Conservation (phyloP, 2,329 filamentous ascomycete genomes). For the Diaporthe nobilis region DNA sequence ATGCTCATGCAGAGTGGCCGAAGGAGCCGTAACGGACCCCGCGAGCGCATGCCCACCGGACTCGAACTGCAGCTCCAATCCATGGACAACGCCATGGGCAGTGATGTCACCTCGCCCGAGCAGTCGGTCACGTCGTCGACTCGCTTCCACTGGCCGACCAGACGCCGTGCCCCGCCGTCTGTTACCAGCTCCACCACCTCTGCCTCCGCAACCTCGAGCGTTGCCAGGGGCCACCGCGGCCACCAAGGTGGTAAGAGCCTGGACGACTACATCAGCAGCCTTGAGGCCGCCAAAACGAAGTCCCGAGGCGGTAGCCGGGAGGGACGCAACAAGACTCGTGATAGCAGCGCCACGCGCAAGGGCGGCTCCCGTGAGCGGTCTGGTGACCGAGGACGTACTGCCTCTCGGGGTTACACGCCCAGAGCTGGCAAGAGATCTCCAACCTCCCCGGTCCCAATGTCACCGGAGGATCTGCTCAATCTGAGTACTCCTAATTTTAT, state of each 20-base stretch:
- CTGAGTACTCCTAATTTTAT: slow-evolving; percentile 64
- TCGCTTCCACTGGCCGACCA: slow-evolving; percentile 68
- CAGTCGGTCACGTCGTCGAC: slow-evolving; percentile 67
- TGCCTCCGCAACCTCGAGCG: slow-evolving; percentile 66
- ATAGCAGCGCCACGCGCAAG: slow-evolving; percentile 64
- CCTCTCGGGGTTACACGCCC: slow-evolving; percentile 73
- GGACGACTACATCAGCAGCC: slow-evolving; percentile 88
- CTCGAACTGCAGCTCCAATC: slow-evolving; percentile 75
- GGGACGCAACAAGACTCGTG: slow-evolving; percentile 59
- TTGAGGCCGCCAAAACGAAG: slow-evolving; percentile 80
- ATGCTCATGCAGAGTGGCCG: slow-evolving; percentile 72
- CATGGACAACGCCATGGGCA: slow-evolving; percentile 63
- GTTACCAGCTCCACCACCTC: slow-evolving; percentile 71
- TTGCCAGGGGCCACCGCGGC: slow-evolving; percentile 65
- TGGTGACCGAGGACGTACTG: slow-evolving; percentile 77
- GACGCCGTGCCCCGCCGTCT: slow-evolving; percentile 68
- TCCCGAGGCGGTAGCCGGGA: slow-evolving; percentile 69
- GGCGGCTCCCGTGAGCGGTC: slow-evolving; percentile 72
- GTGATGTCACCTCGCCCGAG: slow-evolving; percentile 71
- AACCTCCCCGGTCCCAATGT: slow-evolving; percentile 94
- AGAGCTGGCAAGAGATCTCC: slow-evolving; percentile 87
- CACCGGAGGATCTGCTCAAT: slow-evolving; percentile 84
- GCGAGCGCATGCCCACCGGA: slow-evolving; percentile 83
- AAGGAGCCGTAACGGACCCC: slow-evolving; percentile 77
- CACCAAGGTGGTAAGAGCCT: slow-evolving; percentile 74